Conservation (phyloP, 306 rosid genomes). For the Comarum palustre region DNA sequence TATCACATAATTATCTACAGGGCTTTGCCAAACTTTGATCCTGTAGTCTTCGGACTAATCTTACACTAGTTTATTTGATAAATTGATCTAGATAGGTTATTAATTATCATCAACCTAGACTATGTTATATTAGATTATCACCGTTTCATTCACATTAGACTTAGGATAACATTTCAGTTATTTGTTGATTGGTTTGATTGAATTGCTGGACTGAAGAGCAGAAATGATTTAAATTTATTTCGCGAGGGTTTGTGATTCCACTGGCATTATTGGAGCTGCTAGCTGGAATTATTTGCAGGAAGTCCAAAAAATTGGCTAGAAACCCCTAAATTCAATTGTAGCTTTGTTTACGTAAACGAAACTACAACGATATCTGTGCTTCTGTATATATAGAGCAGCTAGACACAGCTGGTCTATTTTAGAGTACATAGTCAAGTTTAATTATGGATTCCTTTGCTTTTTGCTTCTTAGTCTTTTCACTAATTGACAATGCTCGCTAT, state of each 20-base stretch:
- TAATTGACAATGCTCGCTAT: neutral
- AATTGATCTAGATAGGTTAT: neutral
- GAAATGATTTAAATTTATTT: too few relatives aligned
- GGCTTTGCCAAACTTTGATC: neutral
- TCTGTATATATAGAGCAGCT: neutral
- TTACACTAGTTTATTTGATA: neutral
- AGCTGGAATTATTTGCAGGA: neutral
- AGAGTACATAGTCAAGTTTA: neutral
- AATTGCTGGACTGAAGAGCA: too few relatives aligned
- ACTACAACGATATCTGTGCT: neutral
- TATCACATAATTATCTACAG: neutral
- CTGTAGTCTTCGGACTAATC: neutral
- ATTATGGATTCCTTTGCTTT: neutral
- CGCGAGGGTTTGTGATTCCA: neutral
- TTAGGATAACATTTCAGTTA: too few relatives aligned
- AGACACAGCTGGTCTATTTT: neutral
- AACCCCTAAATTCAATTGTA: neutral
- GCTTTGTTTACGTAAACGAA: neutral
- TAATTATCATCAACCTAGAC: too few relatives aligned
- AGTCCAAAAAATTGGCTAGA: neutral
- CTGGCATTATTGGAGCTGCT: neutral
- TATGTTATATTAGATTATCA: too few relatives aligned
- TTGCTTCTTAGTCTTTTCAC: neutral
- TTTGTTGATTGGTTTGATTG: too few relatives aligned
- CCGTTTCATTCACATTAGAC: too few relatives aligned